Evolutionary conservation across 371 early-diverging fungal species (phyloP).

Genomic region (Mucor lusitanicus): DNA sequence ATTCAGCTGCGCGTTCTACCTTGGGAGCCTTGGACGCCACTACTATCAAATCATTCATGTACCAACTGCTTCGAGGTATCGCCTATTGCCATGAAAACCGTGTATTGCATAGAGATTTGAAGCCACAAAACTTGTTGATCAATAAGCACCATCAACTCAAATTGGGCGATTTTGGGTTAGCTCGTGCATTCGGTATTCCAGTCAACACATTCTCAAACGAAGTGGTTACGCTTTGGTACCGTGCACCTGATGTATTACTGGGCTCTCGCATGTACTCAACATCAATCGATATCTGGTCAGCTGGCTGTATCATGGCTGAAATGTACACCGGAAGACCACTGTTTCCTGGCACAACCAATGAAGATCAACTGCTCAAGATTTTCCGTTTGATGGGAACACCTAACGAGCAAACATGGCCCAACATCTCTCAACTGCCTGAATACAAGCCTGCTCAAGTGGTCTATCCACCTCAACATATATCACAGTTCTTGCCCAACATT

Average conservation of each 20-base stretch:
- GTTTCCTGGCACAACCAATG: slow-evolving; percentile 93
- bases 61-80: slow-evolving; percentile 87
- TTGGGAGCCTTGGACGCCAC: slow-evolving; percentile 67
- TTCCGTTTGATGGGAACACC: slow-evolving; percentile 91
- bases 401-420: slow-evolving; percentile 85
- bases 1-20: slow-evolving; percentile 50
- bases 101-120: slow-evolving; percentile 97
- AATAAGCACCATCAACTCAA: slow-evolving; percentile 87
- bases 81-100: slow-evolving; percentile 95
- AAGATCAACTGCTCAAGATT: slow-evolving; percentile 90
- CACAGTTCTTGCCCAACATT: slow-evolving; percentile 74
- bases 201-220: slow-evolving; percentile 98
- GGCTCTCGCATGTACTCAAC: slow-evolving; percentile 96
- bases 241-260: slow-evolving; percentile 97
- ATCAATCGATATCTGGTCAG: slow-evolving; percentile 99
- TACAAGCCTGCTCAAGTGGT: slow-evolving; percentile 78
- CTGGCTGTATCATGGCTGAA: slow-evolving; percentile 98
- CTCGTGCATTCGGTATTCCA: slow-evolving; percentile 95
- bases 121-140: slow-evolving; percentile 95
- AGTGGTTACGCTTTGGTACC: slow-evolving; percentile 97
- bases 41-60: slow-evolving; percentile 82
- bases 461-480: slow-evolving; percentile 70
- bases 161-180: slow-evolving; percentile 95
- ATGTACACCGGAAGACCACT: slow-evolving; percentile 93
- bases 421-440: slow-evolving; percentile 86